Percentiles rank a stretch among this genome's conserved stretches.
phyloP scores from a whole-genome alignment of 148 eudicot genomes.

The Camellia japonica region DNA sequence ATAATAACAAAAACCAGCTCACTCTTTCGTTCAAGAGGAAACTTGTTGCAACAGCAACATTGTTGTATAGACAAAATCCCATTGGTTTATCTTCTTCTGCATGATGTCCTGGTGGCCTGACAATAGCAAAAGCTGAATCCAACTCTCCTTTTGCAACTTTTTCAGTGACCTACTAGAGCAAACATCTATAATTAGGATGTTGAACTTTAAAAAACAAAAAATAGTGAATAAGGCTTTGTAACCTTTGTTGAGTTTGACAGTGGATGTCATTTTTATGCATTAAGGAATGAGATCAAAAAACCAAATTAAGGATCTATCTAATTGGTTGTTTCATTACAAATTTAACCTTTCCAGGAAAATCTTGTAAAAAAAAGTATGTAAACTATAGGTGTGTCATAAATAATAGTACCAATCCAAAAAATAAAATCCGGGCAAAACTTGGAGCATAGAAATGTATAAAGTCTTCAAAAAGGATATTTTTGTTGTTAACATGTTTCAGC shows the following conservation, averaged over 20 bases:
- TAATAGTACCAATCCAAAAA: neutral
- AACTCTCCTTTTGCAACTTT: conserved; percentile 85
- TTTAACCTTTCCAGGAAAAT: neutral
- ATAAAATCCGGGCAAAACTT: neutral
- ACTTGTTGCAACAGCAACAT: conserved; percentile 89
- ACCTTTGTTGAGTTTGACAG: neutral
- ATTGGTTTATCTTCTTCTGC: conserved; percentile 84
- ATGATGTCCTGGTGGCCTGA: conserved; percentile 99
- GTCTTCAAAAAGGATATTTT: neutral
- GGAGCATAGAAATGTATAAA: neutral
- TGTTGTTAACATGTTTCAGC: neutral
- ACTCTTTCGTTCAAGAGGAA: conserved; percentile 76
- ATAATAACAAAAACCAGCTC: conserved; percentile 15
- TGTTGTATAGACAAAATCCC: conserved; percentile 95
- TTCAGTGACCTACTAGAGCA: conserved; percentile 62
- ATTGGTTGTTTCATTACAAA: neutral
- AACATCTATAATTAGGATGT: conserved; percentile 16
- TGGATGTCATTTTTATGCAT: neutral
- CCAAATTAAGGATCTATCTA: neutral
- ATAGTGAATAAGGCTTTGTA: neutral
- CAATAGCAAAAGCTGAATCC: conserved; percentile 94
- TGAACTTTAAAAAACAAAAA: neutral
- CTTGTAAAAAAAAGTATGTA: neutral
- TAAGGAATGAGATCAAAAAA: neutral
- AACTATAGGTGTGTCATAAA: neutral